Evolutionary conservation across 164 flowering plant species (phyloP).

Genomic region (Magnolia officinalis): DNA sequence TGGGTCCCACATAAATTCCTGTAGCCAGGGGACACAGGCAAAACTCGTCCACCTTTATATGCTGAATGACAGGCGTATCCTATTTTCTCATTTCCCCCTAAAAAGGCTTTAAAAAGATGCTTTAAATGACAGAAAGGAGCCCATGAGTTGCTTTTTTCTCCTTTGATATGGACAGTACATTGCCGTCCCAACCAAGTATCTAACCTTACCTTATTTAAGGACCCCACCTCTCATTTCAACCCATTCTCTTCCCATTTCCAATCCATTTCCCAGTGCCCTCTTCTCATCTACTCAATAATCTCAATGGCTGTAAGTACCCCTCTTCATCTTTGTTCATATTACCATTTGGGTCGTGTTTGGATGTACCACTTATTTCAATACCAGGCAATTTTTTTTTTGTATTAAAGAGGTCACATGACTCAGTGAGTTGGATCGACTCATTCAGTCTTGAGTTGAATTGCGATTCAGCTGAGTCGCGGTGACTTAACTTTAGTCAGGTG

Average conservation of each 20-base stretch:
- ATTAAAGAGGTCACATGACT: no score
- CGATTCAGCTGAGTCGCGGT: no score
- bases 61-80: neutral
- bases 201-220: neutral
- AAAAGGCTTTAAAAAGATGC: neutral
- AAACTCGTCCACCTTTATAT: no score
- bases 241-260: neutral
- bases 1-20: no score
- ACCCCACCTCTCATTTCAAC: neutral
- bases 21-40: no score
- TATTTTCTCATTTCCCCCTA: neutral
- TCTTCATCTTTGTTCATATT: neutral
- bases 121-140: no score
- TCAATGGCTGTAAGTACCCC: slow-evolving; percentile 6
- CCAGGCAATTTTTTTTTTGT: neutral
- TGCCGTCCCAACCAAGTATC: neutral
- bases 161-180: neutral
- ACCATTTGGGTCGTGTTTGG: neutral
- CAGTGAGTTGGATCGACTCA: no score
- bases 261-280: neutral
- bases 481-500: no score
- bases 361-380: neutral
- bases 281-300: neutral
- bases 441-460: no score
- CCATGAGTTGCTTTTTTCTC: neutral